Evolutionary conservation across 2,329 filamentous ascomycete genomes (phyloP).

Genomic region (Microthyrium microscopicum): DNA sequence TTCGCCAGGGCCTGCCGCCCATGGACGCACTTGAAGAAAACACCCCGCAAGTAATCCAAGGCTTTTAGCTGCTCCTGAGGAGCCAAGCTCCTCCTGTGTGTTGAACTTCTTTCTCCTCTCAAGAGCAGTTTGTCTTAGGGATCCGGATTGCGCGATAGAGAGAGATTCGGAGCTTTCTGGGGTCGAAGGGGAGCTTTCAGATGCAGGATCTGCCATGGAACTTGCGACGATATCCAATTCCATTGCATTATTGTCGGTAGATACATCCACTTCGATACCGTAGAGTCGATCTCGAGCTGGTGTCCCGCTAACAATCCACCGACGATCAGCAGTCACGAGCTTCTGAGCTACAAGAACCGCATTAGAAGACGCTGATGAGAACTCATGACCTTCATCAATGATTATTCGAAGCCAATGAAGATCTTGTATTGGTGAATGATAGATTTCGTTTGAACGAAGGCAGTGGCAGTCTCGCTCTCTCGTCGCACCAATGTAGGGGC

Average conservation of each 20-base stretch:
- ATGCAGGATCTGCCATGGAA: constrained; percentile 17
- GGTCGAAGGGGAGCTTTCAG: background rate
- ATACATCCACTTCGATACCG: constrained; percentile 49
- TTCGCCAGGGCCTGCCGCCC: constrained; percentile 46
- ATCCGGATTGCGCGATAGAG: background rate
- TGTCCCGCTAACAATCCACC: constrained; percentile 85
- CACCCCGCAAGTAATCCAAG: constrained; percentile 47
- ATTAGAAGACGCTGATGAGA: constrained; percentile 51
- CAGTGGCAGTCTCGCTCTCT: constrained; percentile 29
- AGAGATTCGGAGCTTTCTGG: background rate
- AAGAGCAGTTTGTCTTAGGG: constrained; percentile 13
- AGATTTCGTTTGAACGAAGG: constrained; percentile 22
- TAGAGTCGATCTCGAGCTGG: constrained; percentile 63
- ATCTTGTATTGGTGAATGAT: constrained; percentile 46
- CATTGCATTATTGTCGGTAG: constrained; percentile 19
- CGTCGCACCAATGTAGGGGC: constrained; percentile 28
- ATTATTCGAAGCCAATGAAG: constrained; percentile 80
- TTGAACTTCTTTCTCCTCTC: constrained; percentile 25
- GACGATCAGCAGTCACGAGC: constrained; percentile 44
- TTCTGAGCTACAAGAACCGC: constrained; percentile 37
- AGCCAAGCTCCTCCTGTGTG: constrained; percentile 19
- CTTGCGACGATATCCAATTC: constrained; percentile 14
- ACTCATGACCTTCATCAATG: constrained; percentile 78
- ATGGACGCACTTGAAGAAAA: constrained; percentile 63
- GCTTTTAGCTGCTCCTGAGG: constrained; percentile 39